phyloP scores from a whole-genome alignment of 2,329 filamentous ascomycete species.

The Pestalotiopsis sp. region DNA sequence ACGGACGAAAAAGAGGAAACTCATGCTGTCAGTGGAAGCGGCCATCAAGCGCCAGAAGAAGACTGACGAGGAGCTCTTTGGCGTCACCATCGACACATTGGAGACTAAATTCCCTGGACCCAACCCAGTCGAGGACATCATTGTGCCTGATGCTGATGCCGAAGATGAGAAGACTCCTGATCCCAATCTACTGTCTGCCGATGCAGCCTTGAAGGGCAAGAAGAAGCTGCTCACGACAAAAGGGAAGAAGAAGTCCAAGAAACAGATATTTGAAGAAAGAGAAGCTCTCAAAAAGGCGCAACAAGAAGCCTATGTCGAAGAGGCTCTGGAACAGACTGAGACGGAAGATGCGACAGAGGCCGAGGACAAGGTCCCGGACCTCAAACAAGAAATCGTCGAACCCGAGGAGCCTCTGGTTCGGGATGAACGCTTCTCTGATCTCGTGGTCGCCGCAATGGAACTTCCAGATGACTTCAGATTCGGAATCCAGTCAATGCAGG shows the following conservation, averaged over 20 bases:
- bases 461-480: slow-evolving; percentile 48
- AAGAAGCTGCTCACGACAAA: slow-evolving; percentile 55
- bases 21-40: slow-evolving; percentile 68
- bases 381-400: slow-evolving; percentile 27
- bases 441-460: slow-evolving; percentile 47
- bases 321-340: slow-evolving; percentile 38
- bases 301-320: slow-evolving; percentile 50
- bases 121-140: slow-evolving; percentile 52
- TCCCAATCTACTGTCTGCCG: slow-evolving; percentile 45
- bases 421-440: slow-evolving; percentile 52
- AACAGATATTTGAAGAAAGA: slow-evolving; percentile 40
- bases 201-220: slow-evolving; percentile 49
- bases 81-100: slow-evolving; percentile 58
- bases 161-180: slow-evolving; percentile 48
- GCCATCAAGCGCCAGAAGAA: slow-evolving; percentile 82
- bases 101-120: slow-evolving; percentile 51
- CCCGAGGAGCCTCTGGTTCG: slow-evolving; percentile 35
- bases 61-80: slow-evolving; percentile 77
- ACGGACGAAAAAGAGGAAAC: slow-evolving; percentile 71
- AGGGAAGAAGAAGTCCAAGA: slow-evolving; percentile 60
- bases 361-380: slow-evolving; percentile 27
- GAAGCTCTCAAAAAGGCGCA: slow-evolving; percentile 69
- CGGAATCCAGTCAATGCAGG: slow-evolving; percentile 47
- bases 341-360: slow-evolving; percentile 36
- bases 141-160: slow-evolving; percentile 48